These are phyloP conservation scores for Clarireedia homoeocarpa DNA, from an alignment of 2,329 filamentous ascomycete species.

Conservation along the genomic window DNA sequence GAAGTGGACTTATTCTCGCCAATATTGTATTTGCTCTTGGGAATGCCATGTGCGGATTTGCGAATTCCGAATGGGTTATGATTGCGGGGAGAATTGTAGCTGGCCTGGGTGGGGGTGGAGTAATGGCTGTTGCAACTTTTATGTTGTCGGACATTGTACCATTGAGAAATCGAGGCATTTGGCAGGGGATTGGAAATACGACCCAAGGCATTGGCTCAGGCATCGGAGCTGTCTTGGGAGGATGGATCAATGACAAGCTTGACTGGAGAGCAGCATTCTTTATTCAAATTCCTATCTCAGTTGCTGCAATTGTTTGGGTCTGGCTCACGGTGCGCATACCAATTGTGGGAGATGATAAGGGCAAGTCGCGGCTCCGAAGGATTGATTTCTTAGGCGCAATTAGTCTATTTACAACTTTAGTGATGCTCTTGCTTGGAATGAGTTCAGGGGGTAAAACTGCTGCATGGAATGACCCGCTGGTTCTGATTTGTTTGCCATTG, in stretches of 20 bases:
- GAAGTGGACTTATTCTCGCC: constrained; percentile 54
- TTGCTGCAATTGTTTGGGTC: background rate
- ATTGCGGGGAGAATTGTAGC: constrained; percentile 50
- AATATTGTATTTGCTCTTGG: constrained; percentile 59
- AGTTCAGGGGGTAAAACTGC: constrained; percentile 55
- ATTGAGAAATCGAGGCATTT: constrained; percentile 30
- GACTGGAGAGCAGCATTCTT: constrained; percentile 50
- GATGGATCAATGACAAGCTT: constrained; percentile 60
- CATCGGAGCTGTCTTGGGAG: constrained; percentile 62
- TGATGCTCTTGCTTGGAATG: constrained; percentile 63
- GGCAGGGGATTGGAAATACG: constrained; percentile 68
- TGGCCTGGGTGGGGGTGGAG: constrained; percentile 60
- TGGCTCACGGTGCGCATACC: constrained; percentile 5
- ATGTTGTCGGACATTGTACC: constrained; percentile 5
- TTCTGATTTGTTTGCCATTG: constrained; percentile 31
- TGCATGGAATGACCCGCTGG: constrained; percentile 51
- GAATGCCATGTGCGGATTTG: constrained; percentile 55
- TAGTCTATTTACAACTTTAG: constrained; percentile 55
- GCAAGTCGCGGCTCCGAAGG: constrained; percentile 35
- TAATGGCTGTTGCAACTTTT: constrained; percentile 40
- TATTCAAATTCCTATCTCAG: constrained; percentile 3
- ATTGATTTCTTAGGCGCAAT: constrained; percentile 67
- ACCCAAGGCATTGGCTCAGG: constrained; percentile 64
- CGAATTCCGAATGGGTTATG: constrained; percentile 54
- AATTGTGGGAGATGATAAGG: background rate